Conservation (phyloP, 2,329 filamentous ascomycete species). For the Fusarium stilboides region DNA sequence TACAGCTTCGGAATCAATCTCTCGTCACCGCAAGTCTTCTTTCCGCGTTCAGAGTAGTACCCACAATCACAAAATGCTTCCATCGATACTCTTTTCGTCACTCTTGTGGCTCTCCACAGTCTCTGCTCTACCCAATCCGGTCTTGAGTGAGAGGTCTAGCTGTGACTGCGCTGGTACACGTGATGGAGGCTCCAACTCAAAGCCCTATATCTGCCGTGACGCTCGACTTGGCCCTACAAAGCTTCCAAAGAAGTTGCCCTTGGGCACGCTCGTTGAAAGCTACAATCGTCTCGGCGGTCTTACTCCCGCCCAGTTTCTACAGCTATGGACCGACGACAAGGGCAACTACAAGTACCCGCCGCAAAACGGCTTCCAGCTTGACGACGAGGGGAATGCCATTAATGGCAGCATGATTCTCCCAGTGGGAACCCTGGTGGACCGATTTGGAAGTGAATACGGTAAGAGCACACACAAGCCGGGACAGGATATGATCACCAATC, state of each 20-base stretch:
- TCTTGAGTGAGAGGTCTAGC: conserved; percentile 6
- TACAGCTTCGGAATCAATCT: accelerated
- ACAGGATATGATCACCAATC: neutral
- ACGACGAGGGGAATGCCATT: conserved; percentile 55
- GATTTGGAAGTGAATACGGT: conserved; percentile 64
- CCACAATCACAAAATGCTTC: conserved; percentile 29
- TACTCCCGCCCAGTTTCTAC: conserved; percentile 59
- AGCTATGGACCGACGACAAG: conserved; percentile 51
- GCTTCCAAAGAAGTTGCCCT: conserved; percentile 55
- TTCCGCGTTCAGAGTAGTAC: too few relatives aligned
- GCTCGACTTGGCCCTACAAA: conserved; percentile 55
- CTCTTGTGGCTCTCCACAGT: conserved; percentile 35
- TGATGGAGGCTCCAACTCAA: conserved; percentile 29
- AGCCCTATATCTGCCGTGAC: conserved; percentile 56
- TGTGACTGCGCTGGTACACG: conserved; percentile 47
- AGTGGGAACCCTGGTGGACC: conserved; percentile 61
- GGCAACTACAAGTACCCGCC: conserved; percentile 57
- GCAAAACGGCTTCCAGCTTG: conserved; percentile 59
- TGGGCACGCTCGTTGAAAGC: conserved; percentile 50
- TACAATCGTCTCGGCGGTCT: conserved; percentile 59
- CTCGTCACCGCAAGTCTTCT: too few relatives aligned
- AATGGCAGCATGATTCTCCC: conserved; percentile 58
- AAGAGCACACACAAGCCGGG: neutral
- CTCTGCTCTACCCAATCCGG: conserved; percentile 31
- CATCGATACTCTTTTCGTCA: conserved; percentile 31